Conservation (phyloP, 1,284 basidiomycete species). For the Rhodotorula sp. region DNA sequence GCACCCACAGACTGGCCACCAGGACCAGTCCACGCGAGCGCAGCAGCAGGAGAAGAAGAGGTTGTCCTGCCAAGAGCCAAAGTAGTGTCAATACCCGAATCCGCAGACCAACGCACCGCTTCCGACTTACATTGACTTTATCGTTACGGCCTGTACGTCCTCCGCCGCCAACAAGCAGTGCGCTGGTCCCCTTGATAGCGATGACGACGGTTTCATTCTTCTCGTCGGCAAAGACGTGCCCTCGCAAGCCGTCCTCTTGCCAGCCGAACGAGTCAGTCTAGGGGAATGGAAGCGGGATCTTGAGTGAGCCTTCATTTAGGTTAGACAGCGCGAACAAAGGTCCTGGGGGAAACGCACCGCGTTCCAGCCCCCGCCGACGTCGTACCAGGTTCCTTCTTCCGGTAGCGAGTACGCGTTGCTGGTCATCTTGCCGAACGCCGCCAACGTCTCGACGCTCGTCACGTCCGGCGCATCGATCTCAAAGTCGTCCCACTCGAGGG, state of each 20-base stretch:
- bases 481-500: conserved; percentile 37
- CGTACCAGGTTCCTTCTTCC: conserved; percentile 69
- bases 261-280: conserved; percentile 87
- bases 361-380: conserved; percentile 64
- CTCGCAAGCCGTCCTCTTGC: conserved; percentile 86
- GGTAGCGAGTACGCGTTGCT: conserved; percentile 72
- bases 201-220: conserved; percentile 85
- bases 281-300: neutral
- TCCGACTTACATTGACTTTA: too few species aligned
- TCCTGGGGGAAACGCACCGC: conserved; percentile 57
- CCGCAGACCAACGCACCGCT: too few species aligned
- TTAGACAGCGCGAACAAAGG: conserved; percentile 3
- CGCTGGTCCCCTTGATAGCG: conserved; percentile 90
- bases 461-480: conserved; percentile 58
- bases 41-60: conserved; percentile 98
- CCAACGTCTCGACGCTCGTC: conserved; percentile 70
- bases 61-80: conserved; percentile 62
- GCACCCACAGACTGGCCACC: conserved; percentile 93
- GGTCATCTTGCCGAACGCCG: conserved; percentile 88
- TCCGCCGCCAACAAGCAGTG: conserved; percentile 67
- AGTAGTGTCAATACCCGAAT: neutral
- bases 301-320: neutral
- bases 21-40: conserved; percentile 88
- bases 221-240: conserved; percentile 69
- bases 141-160: conserved; percentile 87